Conservation (phyloP, 2,329 filamentous ascomycete genomes). For the Penicillium polonicum region DNA sequence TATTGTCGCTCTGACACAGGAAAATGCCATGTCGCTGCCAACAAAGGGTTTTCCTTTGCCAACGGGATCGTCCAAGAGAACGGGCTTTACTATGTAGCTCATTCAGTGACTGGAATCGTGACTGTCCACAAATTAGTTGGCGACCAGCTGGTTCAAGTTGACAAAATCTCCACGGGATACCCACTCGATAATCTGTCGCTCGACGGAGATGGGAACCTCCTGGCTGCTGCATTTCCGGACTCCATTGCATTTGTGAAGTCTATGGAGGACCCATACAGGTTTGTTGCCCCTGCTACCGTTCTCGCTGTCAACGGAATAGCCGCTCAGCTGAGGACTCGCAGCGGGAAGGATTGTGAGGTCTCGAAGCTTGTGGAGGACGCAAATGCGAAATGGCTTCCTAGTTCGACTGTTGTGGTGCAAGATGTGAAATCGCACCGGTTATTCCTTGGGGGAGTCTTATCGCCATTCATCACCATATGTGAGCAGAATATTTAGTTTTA, state of each 20-base stretch:
- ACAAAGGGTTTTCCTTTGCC: not conserved
- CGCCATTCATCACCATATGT: slow-evolving; percentile 26
- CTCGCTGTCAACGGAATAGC: not conserved
- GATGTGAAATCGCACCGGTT: slow-evolving; percentile 2
- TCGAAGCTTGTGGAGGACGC: not conserved
- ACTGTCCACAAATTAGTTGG: not conserved
- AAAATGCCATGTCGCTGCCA: not conserved
- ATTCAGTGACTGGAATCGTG: not conserved
- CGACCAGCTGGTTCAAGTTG: not conserved
- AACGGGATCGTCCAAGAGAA: not conserved
- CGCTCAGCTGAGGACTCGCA: not conserved
- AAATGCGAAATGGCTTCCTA: not conserved
- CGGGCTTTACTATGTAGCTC: not conserved
- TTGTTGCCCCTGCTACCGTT: not conserved
- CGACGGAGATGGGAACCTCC: not conserved
- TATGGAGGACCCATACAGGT: not conserved
- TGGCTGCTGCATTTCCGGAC: not conserved
- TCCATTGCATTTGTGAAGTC: not conserved
- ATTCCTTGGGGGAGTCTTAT: slow-evolving; percentile 21
- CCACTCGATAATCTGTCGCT: not conserved
- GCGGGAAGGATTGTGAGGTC: not conserved
- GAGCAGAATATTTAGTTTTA: slow-evolving; percentile 1
- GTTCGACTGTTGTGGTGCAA: not conserved
- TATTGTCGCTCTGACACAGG: not conserved
- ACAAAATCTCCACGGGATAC: not conserved